Base-by-base conservation (phyloP, 2,329 filamentous ascomycete genomes). In the Fusarium globosum region DNA sequence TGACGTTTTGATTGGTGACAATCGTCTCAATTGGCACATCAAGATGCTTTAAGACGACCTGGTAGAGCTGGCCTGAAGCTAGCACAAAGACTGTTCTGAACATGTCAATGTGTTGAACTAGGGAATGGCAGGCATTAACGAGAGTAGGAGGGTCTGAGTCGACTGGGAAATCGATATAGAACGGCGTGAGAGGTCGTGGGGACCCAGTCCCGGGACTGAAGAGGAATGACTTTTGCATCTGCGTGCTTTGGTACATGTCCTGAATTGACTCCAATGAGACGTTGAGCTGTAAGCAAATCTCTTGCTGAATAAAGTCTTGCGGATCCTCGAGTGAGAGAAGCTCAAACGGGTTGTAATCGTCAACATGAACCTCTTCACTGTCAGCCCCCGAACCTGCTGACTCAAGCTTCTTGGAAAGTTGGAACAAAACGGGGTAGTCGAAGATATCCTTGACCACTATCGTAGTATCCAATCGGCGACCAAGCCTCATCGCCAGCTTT, bases 51-150 rank as follows among this genome's bases (percentile, higher is more conserved):
- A 71, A 7, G 20, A 69, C 65, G 0, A 71, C 60, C 41, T 71
- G 65, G 7, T 61, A 69, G 7, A 71, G 35, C 10, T 57, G 26
- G 1, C n/a, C 60, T 33, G 49, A 28, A 6, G 39, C 49, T 21
- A 39, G 11, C 4, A 69, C 4, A 14, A 71, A 71, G 7, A 65
- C 55, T 12, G 68, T 69, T 20, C 68, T 56, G 60, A 69, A 69
- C n/a, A 71, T 65, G 13, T 71, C 65, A 1, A 71, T 35, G 4
- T 57, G 38, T 10, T 48, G 8, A 4, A 69, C 33, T 1, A 56
- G 28, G 9, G 45, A 38, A 1, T 56, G n/a, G 1, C 63, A 57
- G 9, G 66, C 66, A 0, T 21, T 52, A 28, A 33, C 10, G 0
- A 69, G 39, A 4, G 43, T 23, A 3, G 28, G 12, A 11, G 49